phyloP scores from a whole-genome alignment of 805 yeast genomes.

The Schwanniomyces sp. region DNA sequence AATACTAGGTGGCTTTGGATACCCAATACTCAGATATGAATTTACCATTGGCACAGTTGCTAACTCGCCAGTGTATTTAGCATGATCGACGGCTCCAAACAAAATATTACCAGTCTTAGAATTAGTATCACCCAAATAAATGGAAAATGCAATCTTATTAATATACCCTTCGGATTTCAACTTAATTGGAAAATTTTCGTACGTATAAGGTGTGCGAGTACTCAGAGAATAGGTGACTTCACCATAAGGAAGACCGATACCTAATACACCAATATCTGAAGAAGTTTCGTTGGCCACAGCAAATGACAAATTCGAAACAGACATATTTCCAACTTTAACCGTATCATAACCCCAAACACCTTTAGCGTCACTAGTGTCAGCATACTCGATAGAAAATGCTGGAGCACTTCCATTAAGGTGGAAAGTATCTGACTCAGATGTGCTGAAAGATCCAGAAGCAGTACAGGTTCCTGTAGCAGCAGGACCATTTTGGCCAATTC shows the following conservation, averaged over 20 bases:
- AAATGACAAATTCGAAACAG: conserved; percentile 55
- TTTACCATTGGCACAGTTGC: conserved; percentile 43
- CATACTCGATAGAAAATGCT: conserved; percentile 45
- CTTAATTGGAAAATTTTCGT: conserved; percentile 40
- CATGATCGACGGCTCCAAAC: conserved; percentile 46
- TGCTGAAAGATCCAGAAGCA: conserved; percentile 49
- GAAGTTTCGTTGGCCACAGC: conserved; percentile 72
- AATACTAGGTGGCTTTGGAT: conserved; percentile 41
- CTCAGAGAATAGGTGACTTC: conserved; percentile 54
- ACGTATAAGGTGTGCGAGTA: conserved; percentile 19
- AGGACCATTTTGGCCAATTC: not conserved
- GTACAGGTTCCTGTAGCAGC: conserved; percentile 28
- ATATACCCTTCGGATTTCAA: conserved; percentile 33
- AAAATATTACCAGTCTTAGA: conserved; percentile 32
- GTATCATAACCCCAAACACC: conserved; percentile 67
- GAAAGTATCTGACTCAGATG: conserved; percentile 38
- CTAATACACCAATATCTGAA: conserved; percentile 69
- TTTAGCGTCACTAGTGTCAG: conserved; percentile 46
- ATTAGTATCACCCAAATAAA: conserved; percentile 28
- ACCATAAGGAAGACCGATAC: conserved; percentile 67
- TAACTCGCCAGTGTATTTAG: conserved; percentile 36
- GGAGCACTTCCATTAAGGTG: conserved; percentile 39
- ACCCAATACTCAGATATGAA: conserved; percentile 29
- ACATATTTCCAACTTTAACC: conserved; percentile 49
- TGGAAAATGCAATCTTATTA: conserved; percentile 32